Percentiles rank a stretch among this genome's conserved stretches.
These are phyloP conservation scores for Circinella umbellata DNA, from an alignment of 371 early-diverging fungal species.

Conservation along the genomic window DNA sequence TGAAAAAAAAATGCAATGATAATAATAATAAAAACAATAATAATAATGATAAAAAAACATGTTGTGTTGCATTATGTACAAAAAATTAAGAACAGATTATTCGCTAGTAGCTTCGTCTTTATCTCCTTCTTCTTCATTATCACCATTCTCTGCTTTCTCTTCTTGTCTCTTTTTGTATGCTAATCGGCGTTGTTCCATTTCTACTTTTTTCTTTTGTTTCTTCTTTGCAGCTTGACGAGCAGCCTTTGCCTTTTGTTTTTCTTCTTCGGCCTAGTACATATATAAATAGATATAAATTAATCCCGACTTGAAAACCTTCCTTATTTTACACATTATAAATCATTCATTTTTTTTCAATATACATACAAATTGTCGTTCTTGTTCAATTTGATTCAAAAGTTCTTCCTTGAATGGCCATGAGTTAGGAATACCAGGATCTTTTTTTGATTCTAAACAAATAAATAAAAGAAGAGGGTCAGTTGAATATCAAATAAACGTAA, in stretches of 20 bases:
- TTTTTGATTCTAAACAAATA: constrained; percentile 22
- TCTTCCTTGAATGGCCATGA: constrained; percentile 60
- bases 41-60: not conserved
- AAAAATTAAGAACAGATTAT: not conserved
- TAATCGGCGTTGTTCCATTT: constrained; percentile 16
- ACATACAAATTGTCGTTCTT: constrained; percentile 40
- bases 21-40: not conserved
- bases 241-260: constrained; percentile 29
- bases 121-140: not conserved
- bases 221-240: constrained; percentile 24
- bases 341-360: not conserved
- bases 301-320: no score
- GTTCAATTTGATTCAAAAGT: constrained; percentile 55
- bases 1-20: not conserved
- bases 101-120: not conserved
- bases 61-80: constrained; percentile 1
- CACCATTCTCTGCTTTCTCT: not conserved
- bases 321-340: no score
- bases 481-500: not conserved
- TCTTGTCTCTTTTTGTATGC: constrained; percentile 8
- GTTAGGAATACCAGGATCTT: constrained; percentile 61
- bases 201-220: constrained; percentile 15
- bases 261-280: constrained; percentile 26
- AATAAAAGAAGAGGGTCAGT: not conserved
- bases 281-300: not conserved